Conservation (phyloP, 768 basidiomycete species). For the Tulasnella sp. region DNA sequence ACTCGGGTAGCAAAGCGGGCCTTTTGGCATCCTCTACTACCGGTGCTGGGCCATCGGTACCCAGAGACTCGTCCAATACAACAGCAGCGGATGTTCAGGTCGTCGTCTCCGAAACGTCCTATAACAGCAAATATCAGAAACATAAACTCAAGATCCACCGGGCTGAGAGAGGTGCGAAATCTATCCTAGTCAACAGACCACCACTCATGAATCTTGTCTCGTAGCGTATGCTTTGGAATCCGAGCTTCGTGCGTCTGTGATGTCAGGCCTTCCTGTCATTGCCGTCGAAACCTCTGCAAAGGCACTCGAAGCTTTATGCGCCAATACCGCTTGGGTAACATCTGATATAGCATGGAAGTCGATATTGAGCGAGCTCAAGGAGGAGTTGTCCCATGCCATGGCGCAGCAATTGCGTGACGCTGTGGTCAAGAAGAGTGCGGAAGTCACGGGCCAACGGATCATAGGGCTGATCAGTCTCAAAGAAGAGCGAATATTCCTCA, state of each 20-base stretch:
- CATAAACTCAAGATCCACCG: slow-evolving; percentile 15
- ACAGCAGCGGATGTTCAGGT: slow-evolving; percentile 12
- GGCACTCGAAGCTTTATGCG: slow-evolving; percentile 11
- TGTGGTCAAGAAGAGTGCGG: slow-evolving; percentile 3
- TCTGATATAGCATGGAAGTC: slow-evolving; percentile 8
- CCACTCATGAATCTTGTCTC: background rate
- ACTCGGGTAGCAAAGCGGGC: background rate
- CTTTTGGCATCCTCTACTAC: background rate
- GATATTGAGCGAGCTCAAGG: slow-evolving; percentile 7
- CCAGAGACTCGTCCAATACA: background rate
- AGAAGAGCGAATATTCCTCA: slow-evolving; percentile 16
- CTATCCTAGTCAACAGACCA: background rate
- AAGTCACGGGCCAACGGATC: background rate
- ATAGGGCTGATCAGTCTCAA: slow-evolving; percentile 11
- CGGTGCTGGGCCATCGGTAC: background rate
- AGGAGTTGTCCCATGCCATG: slow-evolving; percentile 6
- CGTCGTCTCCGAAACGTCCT: slow-evolving; percentile 6
- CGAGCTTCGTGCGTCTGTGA: slow-evolving; percentile 1
- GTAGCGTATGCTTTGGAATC: slow-evolving; percentile 15
- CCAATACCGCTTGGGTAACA: slow-evolving; percentile 11
- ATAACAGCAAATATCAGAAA: slow-evolving; percentile 8
- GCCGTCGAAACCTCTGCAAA: slow-evolving; percentile 11
- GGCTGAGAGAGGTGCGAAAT: slow-evolving; percentile 17
- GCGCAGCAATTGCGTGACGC: slow-evolving; percentile 6
- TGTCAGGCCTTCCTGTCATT: slow-evolving; percentile 10